Evolutionary conservation across 2,329 filamentous ascomycete genomes (phyloP), one percentile per base, ranked within the genome.

Genomic region (Colletotrichum salicis): DNA sequence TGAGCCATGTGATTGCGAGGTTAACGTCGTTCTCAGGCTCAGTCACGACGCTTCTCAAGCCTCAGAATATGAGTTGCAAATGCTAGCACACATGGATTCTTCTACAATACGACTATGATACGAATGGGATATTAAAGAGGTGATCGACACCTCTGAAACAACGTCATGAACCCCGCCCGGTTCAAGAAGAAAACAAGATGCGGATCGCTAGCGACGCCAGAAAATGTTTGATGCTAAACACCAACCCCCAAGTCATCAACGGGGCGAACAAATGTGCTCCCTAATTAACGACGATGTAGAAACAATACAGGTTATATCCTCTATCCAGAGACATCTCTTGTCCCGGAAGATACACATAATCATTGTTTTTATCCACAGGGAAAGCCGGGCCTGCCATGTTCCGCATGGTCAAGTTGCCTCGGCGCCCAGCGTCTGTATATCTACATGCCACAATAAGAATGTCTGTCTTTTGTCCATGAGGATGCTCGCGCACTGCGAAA

Each of bases 401-500:
- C 61, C 61, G 61, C 61, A 64, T 64, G 61, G 19, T 8, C 31
- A 55, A 51, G 48, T 33, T 48, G 27, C 48, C 57, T 51, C 33
- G 52, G 31, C 12, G 48, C 19, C 51, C 51, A 41, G 45, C 29
- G 27, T 60, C 27, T 70, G n/a, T 45, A 27, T 57, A 56, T 72
- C 60, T 64, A 64, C 59, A 64, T 35, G 59, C 31, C 68, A 57
- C 51, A 52, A 12, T 12, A 45, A 31, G 33, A 56, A 7, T 56
- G 33, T 29, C 56, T 70, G 45, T 5, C 52, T n/a, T n/a, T 55
- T 59, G 35, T 27, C n/a, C n/a, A 35, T 35, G 45, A 2, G 11
- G 31, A 51, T 72, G 66, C 55, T 33, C 70, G 70, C 70, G 70
- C 70, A 64, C 66, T 72, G 70, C 70, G 37, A 64, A 70, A 70